phyloP scores from a whole-genome alignment of 2,329 filamentous ascomycete species.

The Lachnellula cervina region DNA sequence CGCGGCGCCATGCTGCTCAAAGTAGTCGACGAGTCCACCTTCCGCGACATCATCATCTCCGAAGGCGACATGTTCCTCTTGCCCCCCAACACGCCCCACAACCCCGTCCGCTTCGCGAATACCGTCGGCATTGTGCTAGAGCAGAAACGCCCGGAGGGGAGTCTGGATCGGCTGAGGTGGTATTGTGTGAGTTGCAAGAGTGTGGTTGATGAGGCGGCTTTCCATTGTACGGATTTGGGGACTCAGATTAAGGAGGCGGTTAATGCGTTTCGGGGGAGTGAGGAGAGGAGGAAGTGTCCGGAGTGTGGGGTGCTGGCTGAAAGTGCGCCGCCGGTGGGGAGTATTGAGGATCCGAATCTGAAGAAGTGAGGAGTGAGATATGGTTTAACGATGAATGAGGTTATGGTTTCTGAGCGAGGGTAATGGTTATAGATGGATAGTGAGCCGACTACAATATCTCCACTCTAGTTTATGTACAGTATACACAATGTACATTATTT shows the following conservation, averaged over 20 bases:
- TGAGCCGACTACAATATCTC: background rate
- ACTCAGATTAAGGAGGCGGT: conserved; percentile 94
- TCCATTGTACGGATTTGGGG: conserved; percentile 85
- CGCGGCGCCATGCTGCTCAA: conserved; percentile 90
- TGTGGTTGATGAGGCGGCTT: conserved; percentile 78
- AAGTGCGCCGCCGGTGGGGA: conserved; percentile 57
- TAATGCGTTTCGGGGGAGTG: conserved; percentile 68
- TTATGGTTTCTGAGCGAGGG: background rate
- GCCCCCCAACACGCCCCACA: conserved; percentile 92
- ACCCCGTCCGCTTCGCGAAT: conserved; percentile 86
- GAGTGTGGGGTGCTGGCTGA: conserved; percentile 74
- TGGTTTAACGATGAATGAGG: conserved; percentile 1
- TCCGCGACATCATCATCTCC: conserved; percentile 81
- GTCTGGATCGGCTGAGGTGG: conserved; percentile 80
- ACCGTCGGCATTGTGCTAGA: conserved; percentile 94
- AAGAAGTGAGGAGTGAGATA: conserved; percentile 3
- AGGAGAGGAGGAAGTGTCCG: conserved; percentile 67
- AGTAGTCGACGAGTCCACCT: conserved; percentile 68
- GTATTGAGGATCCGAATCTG: conserved; percentile 56
- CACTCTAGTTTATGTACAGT: background rate
- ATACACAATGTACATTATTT: conserved; percentile 6
- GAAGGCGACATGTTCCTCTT: conserved; percentile 94
- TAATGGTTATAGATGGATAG: background rate
- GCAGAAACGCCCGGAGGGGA: conserved; percentile 66
- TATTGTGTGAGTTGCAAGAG: conserved; percentile 70